phyloP scores from a whole-genome alignment of 306 rosid species.

The Vicia faba region DNA sequence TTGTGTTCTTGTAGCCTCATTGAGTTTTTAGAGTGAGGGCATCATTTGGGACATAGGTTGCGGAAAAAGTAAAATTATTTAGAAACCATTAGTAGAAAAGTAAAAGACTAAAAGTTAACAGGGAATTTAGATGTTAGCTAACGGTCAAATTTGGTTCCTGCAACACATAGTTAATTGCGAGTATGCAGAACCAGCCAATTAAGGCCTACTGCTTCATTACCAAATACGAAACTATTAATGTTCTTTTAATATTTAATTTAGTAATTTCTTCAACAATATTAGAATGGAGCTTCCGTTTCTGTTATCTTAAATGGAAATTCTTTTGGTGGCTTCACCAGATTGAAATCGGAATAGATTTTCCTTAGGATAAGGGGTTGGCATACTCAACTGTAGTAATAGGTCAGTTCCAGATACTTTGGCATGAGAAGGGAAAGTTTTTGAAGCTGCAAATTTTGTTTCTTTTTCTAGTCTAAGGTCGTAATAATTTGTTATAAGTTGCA shows the following conservation, averaged over 20 bases:
- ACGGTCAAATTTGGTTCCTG: constrained; percentile 88
- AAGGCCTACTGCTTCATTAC: constrained; percentile 61
- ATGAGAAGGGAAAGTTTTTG: no score
- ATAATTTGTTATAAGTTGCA: no score
- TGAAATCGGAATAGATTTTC: no score
- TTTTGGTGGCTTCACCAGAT: no score
- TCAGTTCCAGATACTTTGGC: no score
- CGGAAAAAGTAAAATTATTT: constrained; percentile 20
- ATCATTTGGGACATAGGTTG: not conserved
- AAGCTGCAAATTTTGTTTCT: no score
- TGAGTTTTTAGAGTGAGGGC: constrained; percentile 1
- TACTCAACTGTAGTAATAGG: no score
- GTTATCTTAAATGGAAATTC: no score
- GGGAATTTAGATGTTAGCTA: constrained; percentile 49
- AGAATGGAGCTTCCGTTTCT: no score
- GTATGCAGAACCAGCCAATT: constrained; percentile 58
- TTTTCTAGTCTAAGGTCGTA: no score
- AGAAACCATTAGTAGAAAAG: constrained; percentile 27
- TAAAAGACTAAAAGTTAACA: constrained; percentile 34
- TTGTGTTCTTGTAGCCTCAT: not conserved
- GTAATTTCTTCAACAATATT: no score
- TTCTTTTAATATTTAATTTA: constrained; percentile 40
- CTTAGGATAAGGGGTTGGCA: no score
- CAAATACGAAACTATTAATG: constrained; percentile 60
- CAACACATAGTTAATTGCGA: constrained; percentile 81